phyloP scores from a whole-genome alignment of 139 green algal genomes.

The Chlamydomonas urium region DNA sequence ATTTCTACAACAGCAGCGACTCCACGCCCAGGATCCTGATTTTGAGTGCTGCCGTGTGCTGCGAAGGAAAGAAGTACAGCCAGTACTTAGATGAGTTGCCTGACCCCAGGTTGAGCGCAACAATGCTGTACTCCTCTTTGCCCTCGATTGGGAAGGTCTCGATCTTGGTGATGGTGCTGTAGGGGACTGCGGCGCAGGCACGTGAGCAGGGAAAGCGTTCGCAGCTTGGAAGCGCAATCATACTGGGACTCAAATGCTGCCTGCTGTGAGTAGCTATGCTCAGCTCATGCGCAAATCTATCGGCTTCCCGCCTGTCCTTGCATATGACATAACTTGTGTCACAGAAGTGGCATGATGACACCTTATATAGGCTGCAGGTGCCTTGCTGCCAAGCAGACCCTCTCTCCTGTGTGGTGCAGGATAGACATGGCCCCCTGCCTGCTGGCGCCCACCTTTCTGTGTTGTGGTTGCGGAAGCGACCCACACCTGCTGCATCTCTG shows the following conservation, averaged over 20 bases:
- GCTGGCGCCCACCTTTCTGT: slow-evolving; percentile 35
- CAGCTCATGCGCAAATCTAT: too few species aligned
- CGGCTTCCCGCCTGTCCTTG: too few species aligned
- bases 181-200: slow-evolving; percentile 30
- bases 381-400: too few species aligned
- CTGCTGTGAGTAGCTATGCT: too few species aligned
- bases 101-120: slow-evolving; percentile 38
- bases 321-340: too few species aligned
- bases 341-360: too few species aligned
- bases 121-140: slow-evolving; percentile 52
- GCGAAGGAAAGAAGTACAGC: slow-evolving; percentile 59
- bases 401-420: too few species aligned
- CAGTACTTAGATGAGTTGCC: slow-evolving; percentile 43
- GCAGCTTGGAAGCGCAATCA: neutral
- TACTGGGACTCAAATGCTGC: too few species aligned
- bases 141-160: slow-evolving; percentile 49
- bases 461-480: slow-evolving; percentile 47
- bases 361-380: too few species aligned
- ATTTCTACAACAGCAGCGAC: too few species aligned
- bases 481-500: slow-evolving; percentile 57
- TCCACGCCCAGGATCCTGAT: slow-evolving; percentile 49
- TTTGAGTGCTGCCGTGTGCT: slow-evolving; percentile 54
- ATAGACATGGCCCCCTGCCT: too few species aligned
- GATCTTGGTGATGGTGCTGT: slow-evolving; percentile 49
- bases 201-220: neutral